phyloP scores from a whole-genome alignment of 768 basidiomycete genomes.

The Trametes elegans region DNA sequence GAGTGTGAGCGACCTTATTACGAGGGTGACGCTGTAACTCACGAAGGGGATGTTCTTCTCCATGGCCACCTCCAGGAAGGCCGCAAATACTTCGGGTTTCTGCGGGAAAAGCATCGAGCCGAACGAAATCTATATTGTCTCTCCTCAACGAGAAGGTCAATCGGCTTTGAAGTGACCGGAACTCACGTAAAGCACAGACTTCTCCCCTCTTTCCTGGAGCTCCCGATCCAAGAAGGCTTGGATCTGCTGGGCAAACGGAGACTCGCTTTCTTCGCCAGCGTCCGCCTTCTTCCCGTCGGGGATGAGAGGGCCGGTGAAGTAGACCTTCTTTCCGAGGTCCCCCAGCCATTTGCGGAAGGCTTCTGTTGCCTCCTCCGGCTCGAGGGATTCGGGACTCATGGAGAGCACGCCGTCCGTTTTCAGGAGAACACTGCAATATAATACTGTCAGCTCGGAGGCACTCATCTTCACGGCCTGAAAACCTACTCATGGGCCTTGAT shows the following conservation, averaged over 20 bases:
- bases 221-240: not conserved
- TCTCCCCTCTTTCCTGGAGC: conserved; percentile 10
- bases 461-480: not conserved
- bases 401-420: conserved; percentile 21
- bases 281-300: conserved; percentile 3
- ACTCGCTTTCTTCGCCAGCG: conserved; percentile 7
- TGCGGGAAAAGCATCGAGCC: conserved; percentile 23
- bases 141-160: not conserved
- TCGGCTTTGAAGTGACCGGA: not conserved
- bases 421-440: not conserved
- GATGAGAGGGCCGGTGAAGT: conserved; percentile 19
- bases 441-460: not conserved
- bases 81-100: conserved; percentile 19
- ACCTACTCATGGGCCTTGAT: not conserved
- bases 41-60: conserved; percentile 26
- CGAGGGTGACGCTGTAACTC: not conserved
- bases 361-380: conserved; percentile 12
- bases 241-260: conserved; percentile 8
- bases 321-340: conserved; percentile 2
- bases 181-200: conserved; percentile 25
- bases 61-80: conserved; percentile 23
- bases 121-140: conserved; percentile 23
- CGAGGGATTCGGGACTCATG: conserved; percentile 7
- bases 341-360: conserved; percentile 14
- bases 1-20: not conserved